Evolutionary conservation across 2,329 filamentous ascomycete genomes (phyloP).

Genomic region (Cryoendolithus antarcticus): DNA sequence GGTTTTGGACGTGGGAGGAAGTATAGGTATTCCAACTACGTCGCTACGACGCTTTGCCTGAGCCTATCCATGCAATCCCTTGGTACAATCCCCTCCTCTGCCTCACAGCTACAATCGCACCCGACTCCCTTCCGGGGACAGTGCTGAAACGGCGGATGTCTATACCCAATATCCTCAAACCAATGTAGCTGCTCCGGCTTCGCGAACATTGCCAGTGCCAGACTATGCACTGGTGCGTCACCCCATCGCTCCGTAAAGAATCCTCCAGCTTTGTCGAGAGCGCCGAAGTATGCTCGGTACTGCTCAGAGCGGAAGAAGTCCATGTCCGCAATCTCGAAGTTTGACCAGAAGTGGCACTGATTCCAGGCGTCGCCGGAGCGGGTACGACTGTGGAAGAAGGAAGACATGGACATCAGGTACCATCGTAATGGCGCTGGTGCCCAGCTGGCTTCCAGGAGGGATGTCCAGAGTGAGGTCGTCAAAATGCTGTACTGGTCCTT

Average conservation of each 20-base stretch:
- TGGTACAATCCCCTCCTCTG: no score
- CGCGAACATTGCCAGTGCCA: slow-evolving; percentile 43
- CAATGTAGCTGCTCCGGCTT: slow-evolving; percentile 40
- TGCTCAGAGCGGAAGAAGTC: slow-evolving; percentile 38
- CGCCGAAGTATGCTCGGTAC: slow-evolving; percentile 37
- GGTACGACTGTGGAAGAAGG: slow-evolving; percentile 1
- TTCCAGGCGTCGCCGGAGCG: slow-evolving; percentile 32
- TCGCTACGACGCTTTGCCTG: no score
- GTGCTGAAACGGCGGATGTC: slow-evolving; percentile 6
- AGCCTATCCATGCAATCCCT: no score
- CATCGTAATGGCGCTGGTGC: slow-evolving; percentile 22
- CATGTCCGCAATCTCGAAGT: slow-evolving; percentile 41
- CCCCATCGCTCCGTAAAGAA: slow-evolving; percentile 38
- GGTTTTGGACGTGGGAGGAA: no score
- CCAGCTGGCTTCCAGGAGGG: slow-evolving; percentile 8
- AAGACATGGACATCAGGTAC: slow-evolving; percentile 25
- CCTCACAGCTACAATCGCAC: slow-evolving; percentile 1
- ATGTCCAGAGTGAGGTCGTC: slow-evolving; percentile 7
- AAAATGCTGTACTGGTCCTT: slow-evolving; percentile 20
- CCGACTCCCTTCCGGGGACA: slow-evolving; percentile 3
- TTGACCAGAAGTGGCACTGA: slow-evolving; percentile 39
- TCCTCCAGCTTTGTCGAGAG: slow-evolving; percentile 37
- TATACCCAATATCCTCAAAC: slow-evolving; percentile 31
- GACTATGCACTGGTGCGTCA: slow-evolving; percentile 41
- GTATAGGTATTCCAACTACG: no score